Base-by-base conservation (phyloP, 257 asterid species). In the Echium plantagineum region DNA sequence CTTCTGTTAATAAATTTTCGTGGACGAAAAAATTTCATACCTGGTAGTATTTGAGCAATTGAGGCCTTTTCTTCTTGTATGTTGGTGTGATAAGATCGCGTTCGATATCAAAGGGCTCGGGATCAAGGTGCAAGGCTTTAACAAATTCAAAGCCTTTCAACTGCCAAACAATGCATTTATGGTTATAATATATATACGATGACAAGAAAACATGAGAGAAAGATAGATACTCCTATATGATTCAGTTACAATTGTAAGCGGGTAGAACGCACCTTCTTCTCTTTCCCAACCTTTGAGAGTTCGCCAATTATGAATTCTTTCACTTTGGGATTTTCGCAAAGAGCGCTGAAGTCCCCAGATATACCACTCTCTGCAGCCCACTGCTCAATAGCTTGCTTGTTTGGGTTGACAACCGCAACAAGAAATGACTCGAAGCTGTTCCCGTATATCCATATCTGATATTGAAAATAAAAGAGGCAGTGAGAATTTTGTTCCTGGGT, bases 51-150 rank as follows among this genome's bases (percentile, higher is more conserved):
- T 88, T 91, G 30, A 77, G 89, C 74, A 91, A 21, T 77, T 88
- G 97, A 57, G 96, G 97, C 69, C 98, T 84, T 74, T 88, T 91
- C 81, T 78, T 84, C 85, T 91, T 91, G 76, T 85, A 91, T 53
- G 97, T 85, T 12, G 98, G 98, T 0, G 98, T 91, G 58, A 91
- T 78, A 64, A 91, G 97, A 77, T 84, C 98, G 8, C 94, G 88
- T 59, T 91, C 98, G 84, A 85, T 85, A 78, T 88, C 96, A 62
- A 91, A 88, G n/a, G 97, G 97, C 61, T 76, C 80, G 7, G 98
- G 94, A 63, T 91, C 98, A 68, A 91, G 94, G 81, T 91, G 98
- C 69, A 85, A 81, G 1, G 85, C 95, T 80, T 76, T 88, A 35
- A 91, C 73, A 68, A 76, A 64, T 59, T 91, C 98, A 68, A 91